Conservation (phyloP, 2,329 filamentous ascomycete genomes). For the Scolecobasidium constrictum region DNA sequence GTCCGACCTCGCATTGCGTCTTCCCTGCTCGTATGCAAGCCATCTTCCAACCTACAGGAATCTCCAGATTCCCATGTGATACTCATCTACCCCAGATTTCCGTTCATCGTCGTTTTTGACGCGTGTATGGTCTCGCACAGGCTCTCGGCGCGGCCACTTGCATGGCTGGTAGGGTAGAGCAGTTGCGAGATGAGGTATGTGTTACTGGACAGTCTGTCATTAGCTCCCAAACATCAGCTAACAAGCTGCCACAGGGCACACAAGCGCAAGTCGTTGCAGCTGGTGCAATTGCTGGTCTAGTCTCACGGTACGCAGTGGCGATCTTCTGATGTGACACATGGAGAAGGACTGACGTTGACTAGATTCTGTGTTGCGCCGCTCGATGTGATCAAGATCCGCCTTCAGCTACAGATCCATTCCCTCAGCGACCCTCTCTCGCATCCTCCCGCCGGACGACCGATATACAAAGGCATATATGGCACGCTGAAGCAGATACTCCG, state of each 20-base stretch:
- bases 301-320: conserved; percentile 61
- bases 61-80: too few relatives aligned
- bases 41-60: background rate
- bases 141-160: conserved; percentile 32
- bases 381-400: conserved; percentile 95
- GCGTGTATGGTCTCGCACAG: background rate
- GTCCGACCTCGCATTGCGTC: background rate
- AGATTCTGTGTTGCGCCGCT: conserved; percentile 91
- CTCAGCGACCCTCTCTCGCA: conserved; percentile 59
- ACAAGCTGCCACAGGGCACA: conserved; percentile 41
- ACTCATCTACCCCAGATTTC: too few relatives aligned
- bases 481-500: conserved; percentile 67
- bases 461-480: conserved; percentile 64
- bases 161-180: conserved; percentile 53
- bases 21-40: background rate
- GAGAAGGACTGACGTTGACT: conserved; percentile 6
- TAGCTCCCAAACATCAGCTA: conserved; percentile 3
- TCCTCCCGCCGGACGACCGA: conserved; percentile 32
- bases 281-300: conserved; percentile 66
- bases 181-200: conserved; percentile 58
- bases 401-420: conserved; percentile 85
- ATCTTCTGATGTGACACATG: background rate
- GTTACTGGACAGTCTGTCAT: background rate
- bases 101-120: too few relatives aligned
- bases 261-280: conserved; percentile 54